Evolutionary conservation across 176 grass and related monocot species (phyloP).

Genomic region (Raddia guianensis): DNA sequence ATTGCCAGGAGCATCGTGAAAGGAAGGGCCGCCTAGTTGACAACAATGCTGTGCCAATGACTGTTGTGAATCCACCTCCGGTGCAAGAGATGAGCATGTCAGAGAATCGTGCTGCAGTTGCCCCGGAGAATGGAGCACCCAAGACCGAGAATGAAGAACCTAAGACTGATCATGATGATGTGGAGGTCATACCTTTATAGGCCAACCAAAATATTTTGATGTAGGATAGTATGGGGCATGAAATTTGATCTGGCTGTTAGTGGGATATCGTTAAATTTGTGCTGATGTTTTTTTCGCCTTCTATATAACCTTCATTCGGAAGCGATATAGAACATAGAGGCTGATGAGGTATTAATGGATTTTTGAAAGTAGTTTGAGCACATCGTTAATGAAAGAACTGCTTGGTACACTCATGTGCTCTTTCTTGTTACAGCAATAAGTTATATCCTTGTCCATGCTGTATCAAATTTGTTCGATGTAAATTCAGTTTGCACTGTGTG

Average conservation of each 20-base stretch:
- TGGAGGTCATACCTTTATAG: constrained; percentile 77
- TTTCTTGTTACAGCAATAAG: not conserved
- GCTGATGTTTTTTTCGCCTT: not conserved
- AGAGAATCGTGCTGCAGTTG: constrained; percentile 21
- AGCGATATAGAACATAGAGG: not conserved
- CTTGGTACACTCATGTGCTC: not conserved
- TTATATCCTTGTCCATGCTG: not conserved
- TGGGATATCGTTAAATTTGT: not conserved
- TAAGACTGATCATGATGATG: constrained; percentile 48
- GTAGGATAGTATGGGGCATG: constrained; percentile 24
- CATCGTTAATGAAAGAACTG: not conserved
- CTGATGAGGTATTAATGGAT: constrained; percentile 2
- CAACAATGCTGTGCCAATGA: constrained; percentile 62
- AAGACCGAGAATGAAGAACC: constrained; percentile 23
- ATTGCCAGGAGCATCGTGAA: constrained; percentile 95
- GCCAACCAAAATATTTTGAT: not conserved
- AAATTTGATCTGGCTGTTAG: not conserved
- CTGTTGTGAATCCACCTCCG: constrained; percentile 79
- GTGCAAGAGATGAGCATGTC: constrained; percentile 79
- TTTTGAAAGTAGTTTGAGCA: not conserved
- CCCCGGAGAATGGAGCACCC: constrained; percentile 38
- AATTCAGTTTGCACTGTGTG: too few species aligned
- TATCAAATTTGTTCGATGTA: too few species aligned
- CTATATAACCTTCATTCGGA: not conserved
- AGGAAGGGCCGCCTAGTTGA: constrained; percentile 78